Percentiles rank a stretch among this genome's conserved stretches.
phyloP scores from a whole-genome alignment of 2,329 filamentous ascomycete species.

The Macroventuria anomochaeta region DNA sequence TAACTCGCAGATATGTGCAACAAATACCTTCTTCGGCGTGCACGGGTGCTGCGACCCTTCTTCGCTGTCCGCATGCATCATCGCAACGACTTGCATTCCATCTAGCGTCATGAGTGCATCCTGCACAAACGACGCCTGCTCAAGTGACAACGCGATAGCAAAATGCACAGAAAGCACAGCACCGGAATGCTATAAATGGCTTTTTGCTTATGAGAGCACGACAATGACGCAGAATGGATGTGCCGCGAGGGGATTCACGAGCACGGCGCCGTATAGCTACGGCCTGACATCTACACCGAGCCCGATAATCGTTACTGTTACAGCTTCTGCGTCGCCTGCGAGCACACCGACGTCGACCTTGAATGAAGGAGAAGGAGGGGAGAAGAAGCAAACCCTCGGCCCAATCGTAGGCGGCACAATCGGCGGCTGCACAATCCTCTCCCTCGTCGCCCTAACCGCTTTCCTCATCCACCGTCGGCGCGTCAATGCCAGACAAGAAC shows the following conservation, averaged over 20 bases:
- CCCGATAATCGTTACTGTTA: constrained; percentile 9
- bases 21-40: constrained; percentile 39
- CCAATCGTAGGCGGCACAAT: constrained; percentile 45
- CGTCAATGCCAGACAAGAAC: not conserved
- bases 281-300: constrained; percentile 1
- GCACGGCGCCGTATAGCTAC: constrained; percentile 23
- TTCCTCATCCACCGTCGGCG: constrained; percentile 32
- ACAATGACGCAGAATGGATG: constrained; percentile 44
- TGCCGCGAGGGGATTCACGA: constrained; percentile 27
- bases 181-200: constrained; percentile 38
- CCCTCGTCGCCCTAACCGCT: constrained; percentile 28
- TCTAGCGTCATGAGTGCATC: constrained; percentile 30
- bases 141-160: constrained; percentile 29
- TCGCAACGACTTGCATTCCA: constrained; percentile 43
- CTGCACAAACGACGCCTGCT: constrained; percentile 37
- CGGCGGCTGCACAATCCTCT: constrained; percentile 37
- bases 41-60: constrained; percentile 44
- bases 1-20: constrained; percentile 40
- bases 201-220: constrained; percentile 34
- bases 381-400: constrained; percentile 29
- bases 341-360: not conserved
- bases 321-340: constrained; percentile 6
- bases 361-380: too few relatives aligned
- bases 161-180: constrained; percentile 38
- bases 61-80: constrained; percentile 29